These are phyloP conservation scores for Blastomyces percursus DNA, from an alignment of 2,329 filamentous ascomycete genomes.

Conservation along the genomic window DNA sequence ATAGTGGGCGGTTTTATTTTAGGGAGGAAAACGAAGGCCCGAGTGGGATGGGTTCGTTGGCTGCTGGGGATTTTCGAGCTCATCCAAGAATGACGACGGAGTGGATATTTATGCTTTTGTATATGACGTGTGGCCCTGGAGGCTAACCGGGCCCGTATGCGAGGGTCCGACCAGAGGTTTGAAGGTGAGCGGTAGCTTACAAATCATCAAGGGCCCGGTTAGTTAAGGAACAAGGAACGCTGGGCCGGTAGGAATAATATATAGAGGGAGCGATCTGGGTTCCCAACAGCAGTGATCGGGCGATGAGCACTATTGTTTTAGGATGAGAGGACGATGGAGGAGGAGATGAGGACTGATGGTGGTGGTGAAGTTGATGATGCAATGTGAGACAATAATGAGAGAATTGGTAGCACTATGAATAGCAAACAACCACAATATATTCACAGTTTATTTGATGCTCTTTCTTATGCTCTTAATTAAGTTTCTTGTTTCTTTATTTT, in stretches of 20 bases:
- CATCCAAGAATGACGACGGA: not conserved
- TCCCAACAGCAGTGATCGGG: not conserved
- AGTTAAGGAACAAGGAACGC: too few relatives aligned
- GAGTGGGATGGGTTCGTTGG: too few relatives aligned
- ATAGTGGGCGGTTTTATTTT: conserved; percentile 8
- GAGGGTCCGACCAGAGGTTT: too few relatives aligned
- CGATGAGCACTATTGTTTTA: not conserved
- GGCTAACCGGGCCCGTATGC: too few relatives aligned
- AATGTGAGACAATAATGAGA: too few relatives aligned
- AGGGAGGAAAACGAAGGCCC: not conserved
- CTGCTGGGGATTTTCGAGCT: not conserved
- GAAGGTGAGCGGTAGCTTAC: too few relatives aligned
- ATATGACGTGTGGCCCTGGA: not conserved
- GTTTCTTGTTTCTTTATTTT: not conserved
- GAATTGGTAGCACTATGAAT: too few relatives aligned
- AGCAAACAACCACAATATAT: too few relatives aligned
- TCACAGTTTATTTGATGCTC: too few relatives aligned
- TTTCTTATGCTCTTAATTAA: too few relatives aligned
- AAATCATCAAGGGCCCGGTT: too few relatives aligned
- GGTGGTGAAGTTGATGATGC: not conserved
- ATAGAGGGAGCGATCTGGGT: not conserved
- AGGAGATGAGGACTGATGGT: not conserved
- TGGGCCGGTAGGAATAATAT: not conserved
- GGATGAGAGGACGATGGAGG: not conserved
- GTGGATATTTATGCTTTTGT: not conserved